Evolutionary conservation across 2,329 filamentous ascomycete genomes (phyloP).

Genomic region (Calonectria naviculata): DNA sequence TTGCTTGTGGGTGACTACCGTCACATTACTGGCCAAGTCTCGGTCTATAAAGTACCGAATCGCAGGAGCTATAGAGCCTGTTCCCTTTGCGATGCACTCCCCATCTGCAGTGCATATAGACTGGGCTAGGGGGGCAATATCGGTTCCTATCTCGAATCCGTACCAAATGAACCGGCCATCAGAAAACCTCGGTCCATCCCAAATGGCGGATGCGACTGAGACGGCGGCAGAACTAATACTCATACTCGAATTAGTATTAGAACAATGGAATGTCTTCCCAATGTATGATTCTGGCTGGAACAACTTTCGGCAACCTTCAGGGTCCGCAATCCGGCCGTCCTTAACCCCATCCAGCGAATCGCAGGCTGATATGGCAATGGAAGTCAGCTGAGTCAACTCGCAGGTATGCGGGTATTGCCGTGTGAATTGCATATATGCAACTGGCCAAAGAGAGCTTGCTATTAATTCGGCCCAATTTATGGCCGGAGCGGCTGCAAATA

Average conservation of each 20-base stretch:
- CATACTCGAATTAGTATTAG: neutral
- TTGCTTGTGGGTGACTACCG: neutral
- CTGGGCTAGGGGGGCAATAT: conserved; percentile 2
- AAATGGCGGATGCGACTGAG: neutral
- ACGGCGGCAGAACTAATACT: neutral
- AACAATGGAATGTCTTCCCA: no score
- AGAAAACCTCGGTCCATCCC: conserved; percentile 7
- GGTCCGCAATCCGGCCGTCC: conserved; percentile 6
- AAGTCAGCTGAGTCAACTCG: neutral
- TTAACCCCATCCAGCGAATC: conserved; percentile 2
- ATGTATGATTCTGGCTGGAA: conserved; percentile 13
- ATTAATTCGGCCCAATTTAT: neutral
- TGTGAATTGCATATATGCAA: neutral
- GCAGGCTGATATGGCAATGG: neutral
- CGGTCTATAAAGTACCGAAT: neutral
- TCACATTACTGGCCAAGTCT: neutral
- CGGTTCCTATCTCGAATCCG: conserved; percentile 2
- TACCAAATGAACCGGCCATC: conserved; percentile 20
- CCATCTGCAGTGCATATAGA: neutral
- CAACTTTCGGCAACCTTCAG: neutral
- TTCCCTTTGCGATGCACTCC: neutral
- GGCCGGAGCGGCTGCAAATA: neutral
- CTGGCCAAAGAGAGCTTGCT: neutral
- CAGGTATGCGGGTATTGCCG: neutral
- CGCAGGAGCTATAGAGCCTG: neutral